phyloP scores from a whole-genome alignment of 768 basidiomycete species.

The Sistotremastrum suecicum region DNA sequence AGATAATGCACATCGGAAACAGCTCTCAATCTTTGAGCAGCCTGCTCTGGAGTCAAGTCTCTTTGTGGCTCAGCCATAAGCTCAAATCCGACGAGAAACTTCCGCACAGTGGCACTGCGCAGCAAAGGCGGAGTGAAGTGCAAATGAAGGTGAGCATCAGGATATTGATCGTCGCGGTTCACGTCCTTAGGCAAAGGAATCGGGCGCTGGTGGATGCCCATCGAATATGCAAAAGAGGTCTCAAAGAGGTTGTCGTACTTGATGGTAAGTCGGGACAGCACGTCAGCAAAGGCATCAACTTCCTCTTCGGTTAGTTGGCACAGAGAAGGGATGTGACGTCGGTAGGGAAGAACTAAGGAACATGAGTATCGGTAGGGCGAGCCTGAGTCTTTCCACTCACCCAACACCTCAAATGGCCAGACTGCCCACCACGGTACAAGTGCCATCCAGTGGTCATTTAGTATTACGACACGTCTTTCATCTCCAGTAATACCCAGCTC shows the following conservation, averaged over 20 bases:
- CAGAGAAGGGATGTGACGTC: conserved; percentile 65
- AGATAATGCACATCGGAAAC: conserved; percentile 51
- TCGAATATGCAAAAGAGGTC: conserved; percentile 86
- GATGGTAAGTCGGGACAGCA: conserved; percentile 48
- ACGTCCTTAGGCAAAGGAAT: conserved; percentile 26
- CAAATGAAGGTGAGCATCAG: conserved; percentile 69
- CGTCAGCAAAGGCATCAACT: conserved; percentile 45
- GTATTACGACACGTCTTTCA: conserved; percentile 49
- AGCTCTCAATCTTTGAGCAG: conserved; percentile 48
- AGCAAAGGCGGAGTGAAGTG: conserved; percentile 81
- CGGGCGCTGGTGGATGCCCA: conserved; percentile 87
- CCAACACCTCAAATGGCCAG: conserved; percentile 81
- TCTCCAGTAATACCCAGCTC: conserved; percentile 34
- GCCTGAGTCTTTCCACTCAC: conserved; percentile 24
- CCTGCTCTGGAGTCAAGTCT: conserved; percentile 82
- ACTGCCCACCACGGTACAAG: conserved; percentile 92
- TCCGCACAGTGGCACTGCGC: conserved; percentile 67
- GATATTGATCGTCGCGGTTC: conserved; percentile 26
- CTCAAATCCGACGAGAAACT: conserved; percentile 88
- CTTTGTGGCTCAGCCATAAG: conserved; percentile 84
- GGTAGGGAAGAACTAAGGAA: conserved; percentile 53
- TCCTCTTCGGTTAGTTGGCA: conserved; percentile 46
- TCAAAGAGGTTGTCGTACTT: conserved; percentile 71
- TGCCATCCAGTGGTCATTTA: conserved; percentile 68
- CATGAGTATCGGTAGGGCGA: not conserved